phyloP scores from a whole-genome alignment of 1,139 yeast species.

The Tardiomyces blankii region DNA sequence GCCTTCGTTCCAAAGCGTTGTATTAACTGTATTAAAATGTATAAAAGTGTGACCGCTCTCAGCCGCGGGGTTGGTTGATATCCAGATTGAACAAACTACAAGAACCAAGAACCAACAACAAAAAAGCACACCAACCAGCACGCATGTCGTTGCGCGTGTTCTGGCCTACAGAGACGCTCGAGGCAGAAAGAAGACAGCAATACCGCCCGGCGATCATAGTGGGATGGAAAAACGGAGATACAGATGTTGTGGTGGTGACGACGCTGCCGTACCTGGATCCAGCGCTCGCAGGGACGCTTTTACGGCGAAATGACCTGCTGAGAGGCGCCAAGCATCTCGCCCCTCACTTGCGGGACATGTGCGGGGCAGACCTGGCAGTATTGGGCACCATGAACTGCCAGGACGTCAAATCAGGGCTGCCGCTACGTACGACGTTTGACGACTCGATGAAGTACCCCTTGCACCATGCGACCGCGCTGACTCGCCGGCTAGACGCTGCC shows the following conservation, averaged over 20 bases:
- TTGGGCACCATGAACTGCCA: conserved; percentile 18
- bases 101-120: too few relatives aligned
- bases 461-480: background rate
- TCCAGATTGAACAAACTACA: too few relatives aligned
- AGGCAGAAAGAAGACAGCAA: conserved; percentile 10
- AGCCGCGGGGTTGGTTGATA: too few relatives aligned
- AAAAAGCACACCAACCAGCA: too few relatives aligned
- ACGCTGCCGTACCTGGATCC: conserved; percentile 22
- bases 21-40: too few relatives aligned
- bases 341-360: conserved; percentile 17
- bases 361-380: conserved; percentile 20
- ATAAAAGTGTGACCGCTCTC: too few relatives aligned
- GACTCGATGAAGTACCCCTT: conserved; percentile 4
- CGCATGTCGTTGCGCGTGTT: conserved; percentile 16
- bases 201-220: conserved; percentile 19
- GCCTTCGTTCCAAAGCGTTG: too few relatives aligned
- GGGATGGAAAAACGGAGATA: conserved; percentile 24
- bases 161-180: conserved; percentile 27
- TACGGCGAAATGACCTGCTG: conserved; percentile 18
- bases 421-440: conserved; percentile 3
- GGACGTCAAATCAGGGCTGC: background rate
- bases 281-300: conserved; percentile 16
- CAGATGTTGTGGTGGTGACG: conserved; percentile 25
- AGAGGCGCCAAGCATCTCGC: conserved; percentile 14
- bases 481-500: conserved; percentile 1